Percentiles rank a stretch among this genome's conserved stretches.
Conservation (phyloP, 257 asterid genomes). For the Coffea eugenioides region DNA sequence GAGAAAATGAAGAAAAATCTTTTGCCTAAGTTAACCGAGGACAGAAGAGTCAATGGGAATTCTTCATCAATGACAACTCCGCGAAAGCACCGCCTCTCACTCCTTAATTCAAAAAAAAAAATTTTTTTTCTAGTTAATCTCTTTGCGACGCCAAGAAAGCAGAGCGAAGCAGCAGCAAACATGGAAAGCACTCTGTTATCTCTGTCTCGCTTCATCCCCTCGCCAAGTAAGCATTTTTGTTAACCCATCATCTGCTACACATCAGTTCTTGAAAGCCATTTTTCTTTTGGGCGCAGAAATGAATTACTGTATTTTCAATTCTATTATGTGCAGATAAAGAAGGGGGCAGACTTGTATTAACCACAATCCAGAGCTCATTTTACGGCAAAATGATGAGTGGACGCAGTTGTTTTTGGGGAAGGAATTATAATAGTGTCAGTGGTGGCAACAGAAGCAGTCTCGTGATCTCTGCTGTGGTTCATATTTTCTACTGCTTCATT, state of each 20-base stretch:
- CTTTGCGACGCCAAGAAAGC: background rate
- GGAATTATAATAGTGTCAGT: constrained; percentile 11
- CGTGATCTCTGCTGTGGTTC: constrained; percentile 55
- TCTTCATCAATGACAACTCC: background rate
- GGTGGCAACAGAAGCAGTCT: constrained; percentile 32
- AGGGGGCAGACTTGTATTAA: constrained; percentile 26
- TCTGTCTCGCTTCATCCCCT: constrained; percentile 45
- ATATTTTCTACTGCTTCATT: constrained; percentile 3
- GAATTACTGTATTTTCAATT: background rate
- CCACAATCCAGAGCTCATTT: constrained; percentile 38
- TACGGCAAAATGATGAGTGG: constrained; percentile 30
- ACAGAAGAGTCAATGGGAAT: no score
- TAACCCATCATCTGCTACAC: background rate
- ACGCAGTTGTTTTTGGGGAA: constrained; percentile 24
- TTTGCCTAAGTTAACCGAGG: background rate
- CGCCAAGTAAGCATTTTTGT: constrained; percentile 37
- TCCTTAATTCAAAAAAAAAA: constrained; percentile 5
- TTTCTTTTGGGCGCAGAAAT: background rate
- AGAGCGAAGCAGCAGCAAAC: background rate
- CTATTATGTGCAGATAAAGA: constrained; percentile 36
- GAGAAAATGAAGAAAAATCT: background rate
- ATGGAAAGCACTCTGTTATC: constrained; percentile 51
- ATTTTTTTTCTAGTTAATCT: background rate
- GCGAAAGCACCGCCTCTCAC: constrained; percentile 21
- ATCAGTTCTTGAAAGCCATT: background rate